Evolutionary conservation across 208 protist genomes (phyloP).

Genomic region (Trypanosoma melophagium): DNA sequence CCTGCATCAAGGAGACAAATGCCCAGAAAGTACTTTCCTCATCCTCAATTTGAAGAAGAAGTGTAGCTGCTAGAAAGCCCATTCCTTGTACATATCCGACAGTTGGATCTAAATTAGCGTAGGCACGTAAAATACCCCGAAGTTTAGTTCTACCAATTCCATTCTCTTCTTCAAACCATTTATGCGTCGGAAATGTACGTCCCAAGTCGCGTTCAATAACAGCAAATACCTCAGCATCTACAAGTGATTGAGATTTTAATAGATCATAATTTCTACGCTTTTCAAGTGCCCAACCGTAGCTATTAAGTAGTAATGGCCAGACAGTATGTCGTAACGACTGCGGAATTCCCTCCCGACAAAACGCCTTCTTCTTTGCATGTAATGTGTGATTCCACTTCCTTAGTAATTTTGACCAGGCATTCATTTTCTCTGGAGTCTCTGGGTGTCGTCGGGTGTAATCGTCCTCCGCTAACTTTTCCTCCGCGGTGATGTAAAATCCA

Average conservation of each 20-base stretch:
- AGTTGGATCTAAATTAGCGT: slow-evolving; percentile 60
- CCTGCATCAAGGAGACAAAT: slow-evolving; percentile 83
- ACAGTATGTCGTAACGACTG: slow-evolving; percentile 45
- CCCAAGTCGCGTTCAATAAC: slow-evolving; percentile 85
- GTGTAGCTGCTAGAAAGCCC: slow-evolving; percentile 85
- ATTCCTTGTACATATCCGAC: slow-evolving; percentile 93
- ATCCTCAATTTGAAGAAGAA: slow-evolving; percentile 73
- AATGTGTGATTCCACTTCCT: slow-evolving; percentile 34
- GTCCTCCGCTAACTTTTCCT: slow-evolving; percentile 74
- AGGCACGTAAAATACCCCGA: slow-evolving; percentile 75
- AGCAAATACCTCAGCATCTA: slow-evolving; percentile 32
- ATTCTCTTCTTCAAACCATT: slow-evolving; percentile 47
- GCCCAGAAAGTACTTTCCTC: slow-evolving; percentile 88
- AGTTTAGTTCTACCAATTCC: slow-evolving; percentile 60
- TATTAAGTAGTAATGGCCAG: slow-evolving; percentile 73
- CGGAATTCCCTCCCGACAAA: slow-evolving; percentile 78
- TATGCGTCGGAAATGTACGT: slow-evolving; percentile 86
- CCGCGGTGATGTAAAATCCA: slow-evolving; percentile 66
- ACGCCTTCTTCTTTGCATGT: slow-evolving; percentile 40
- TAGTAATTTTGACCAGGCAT: slow-evolving; percentile 36
- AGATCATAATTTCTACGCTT: slow-evolving; percentile 32
- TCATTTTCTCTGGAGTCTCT: slow-evolving; percentile 1
- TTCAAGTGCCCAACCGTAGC: slow-evolving; percentile 16
- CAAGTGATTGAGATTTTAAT: slow-evolving; percentile 32
- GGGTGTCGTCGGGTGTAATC: slow-evolving; percentile 21